phyloP scores from a whole-genome alignment of 257 asterid genomes.

The Leonotis leonurus region DNA sequence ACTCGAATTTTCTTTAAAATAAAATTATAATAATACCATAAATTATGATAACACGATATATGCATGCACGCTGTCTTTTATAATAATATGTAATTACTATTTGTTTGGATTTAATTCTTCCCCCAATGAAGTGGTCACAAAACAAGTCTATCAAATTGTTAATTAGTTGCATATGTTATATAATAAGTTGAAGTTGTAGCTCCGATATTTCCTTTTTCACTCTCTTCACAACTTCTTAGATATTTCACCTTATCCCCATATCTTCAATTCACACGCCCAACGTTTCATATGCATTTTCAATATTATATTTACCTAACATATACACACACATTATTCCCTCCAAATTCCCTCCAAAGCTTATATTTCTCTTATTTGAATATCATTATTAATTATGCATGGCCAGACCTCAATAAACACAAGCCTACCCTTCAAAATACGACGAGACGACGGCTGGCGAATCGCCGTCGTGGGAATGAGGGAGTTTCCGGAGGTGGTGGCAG shows the following conservation, averaged over 20 bases:
- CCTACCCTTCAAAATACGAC: background rate
- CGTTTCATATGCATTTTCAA: too few species aligned
- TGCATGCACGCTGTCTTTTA: too few species aligned
- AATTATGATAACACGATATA: too few species aligned
- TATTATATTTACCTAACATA: too few species aligned
- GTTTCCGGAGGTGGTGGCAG: slow-evolving; percentile 38
- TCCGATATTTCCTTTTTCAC: background rate
- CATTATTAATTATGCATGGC: too few species aligned
- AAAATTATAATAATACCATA: too few species aligned
- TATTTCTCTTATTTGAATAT: background rate
- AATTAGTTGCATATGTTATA: background rate
- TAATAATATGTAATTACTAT: too few species aligned
- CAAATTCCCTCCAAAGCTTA: background rate
- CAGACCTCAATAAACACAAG: background rate
- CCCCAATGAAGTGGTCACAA: background rate
- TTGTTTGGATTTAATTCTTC: background rate
- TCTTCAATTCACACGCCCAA: background rate
- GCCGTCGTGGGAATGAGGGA: slow-evolving; percentile 38
- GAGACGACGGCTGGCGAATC: background rate
- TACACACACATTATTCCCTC: background rate
- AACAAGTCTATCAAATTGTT: background rate
- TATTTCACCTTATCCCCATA: background rate
- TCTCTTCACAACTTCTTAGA: background rate
- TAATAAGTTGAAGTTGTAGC: background rate
- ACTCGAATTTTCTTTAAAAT: too few species aligned